Percentiles rank a stretch among this genome's conserved stretches.
Conservation (phyloP, 106 monocot genomes). For the Xerophyta viscosa region DNA sequence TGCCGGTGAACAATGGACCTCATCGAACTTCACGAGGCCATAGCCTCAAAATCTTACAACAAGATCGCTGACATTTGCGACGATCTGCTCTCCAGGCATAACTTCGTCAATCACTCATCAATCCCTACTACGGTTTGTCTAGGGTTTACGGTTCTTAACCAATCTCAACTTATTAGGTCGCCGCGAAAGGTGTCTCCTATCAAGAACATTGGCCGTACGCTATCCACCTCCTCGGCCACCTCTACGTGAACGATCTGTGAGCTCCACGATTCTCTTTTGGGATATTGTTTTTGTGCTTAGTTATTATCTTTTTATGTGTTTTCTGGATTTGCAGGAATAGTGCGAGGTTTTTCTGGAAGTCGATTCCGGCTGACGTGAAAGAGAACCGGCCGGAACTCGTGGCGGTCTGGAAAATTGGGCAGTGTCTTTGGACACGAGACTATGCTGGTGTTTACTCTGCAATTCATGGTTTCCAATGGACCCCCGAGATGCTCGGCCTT, state of each 20-base stretch:
- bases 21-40: constrained; percentile 43
- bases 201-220: constrained; percentile 85
- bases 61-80: constrained; percentile 75
- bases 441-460: constrained; percentile 64
- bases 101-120: not conserved
- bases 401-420: constrained; percentile 89
- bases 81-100: constrained; percentile 74
- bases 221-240: constrained; percentile 81
- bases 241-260: constrained; percentile 82
- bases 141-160: not conserved
- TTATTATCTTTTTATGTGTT: not conserved
- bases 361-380: constrained; percentile 58
- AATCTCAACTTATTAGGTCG: constrained; percentile 21
- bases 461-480: constrained; percentile 71
- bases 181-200: constrained; percentile 43
- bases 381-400: constrained; percentile 54
- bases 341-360: constrained; percentile 91
- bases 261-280: not conserved
- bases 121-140: too few species aligned
- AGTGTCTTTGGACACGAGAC: constrained; percentile 81
- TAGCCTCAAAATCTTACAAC: constrained; percentile 56
- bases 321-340: constrained; percentile 49
- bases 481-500: constrained; percentile 37
- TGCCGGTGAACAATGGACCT: constrained; percentile 56
- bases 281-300: not conserved